Evolutionary conservation across 2,329 filamentous ascomycete genomes (phyloP).

Genomic region (Fusarium setosum): DNA sequence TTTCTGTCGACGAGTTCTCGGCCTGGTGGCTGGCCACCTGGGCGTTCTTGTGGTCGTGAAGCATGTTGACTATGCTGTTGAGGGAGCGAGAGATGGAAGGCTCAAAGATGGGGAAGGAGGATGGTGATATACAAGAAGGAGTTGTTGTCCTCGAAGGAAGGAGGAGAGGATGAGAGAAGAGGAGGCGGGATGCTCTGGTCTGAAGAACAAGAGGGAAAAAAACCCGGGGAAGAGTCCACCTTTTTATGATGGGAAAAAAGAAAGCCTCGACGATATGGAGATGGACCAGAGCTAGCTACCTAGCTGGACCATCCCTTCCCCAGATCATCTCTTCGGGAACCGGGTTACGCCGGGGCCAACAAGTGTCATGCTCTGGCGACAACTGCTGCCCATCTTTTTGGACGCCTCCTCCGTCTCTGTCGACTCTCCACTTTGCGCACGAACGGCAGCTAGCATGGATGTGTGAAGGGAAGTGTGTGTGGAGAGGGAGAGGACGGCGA

Average conservation of each 20-base stretch:
- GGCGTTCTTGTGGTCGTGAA: slow-evolving; percentile 21
- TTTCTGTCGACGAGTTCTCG: slow-evolving; percentile 43
- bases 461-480: neutral
- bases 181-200: slow-evolving; percentile 37
- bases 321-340: slow-evolving; percentile 18
- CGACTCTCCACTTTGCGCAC: slow-evolving; percentile 26
- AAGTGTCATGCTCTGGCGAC: slow-evolving; percentile 13
- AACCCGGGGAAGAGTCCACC: slow-evolving; percentile 37
- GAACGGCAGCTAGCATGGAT: slow-evolving; percentile 38
- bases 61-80: slow-evolving; percentile 28
- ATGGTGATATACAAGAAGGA: slow-evolving; percentile 1
- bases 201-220: slow-evolving; percentile 20
- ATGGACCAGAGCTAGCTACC: neutral
- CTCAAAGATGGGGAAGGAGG: neutral
- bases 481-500: too few relatives aligned
- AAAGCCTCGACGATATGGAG: slow-evolving; percentile 1
- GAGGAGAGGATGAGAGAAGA: slow-evolving; percentile 24
- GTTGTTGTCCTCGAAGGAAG: slow-evolving; percentile 20
- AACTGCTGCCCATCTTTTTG: slow-evolving; percentile 8
- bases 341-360: slow-evolving; percentile 8
- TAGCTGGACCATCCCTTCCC: slow-evolving; percentile 3
- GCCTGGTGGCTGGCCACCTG: slow-evolving; percentile 17
- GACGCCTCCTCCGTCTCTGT: too few relatives aligned
- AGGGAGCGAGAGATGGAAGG: neutral
- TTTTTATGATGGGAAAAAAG: slow-evolving; percentile 25